These are phyloP conservation scores for Citrus inodora DNA, from an alignment of 345 rosid genomes.

Conservation along the genomic window DNA sequence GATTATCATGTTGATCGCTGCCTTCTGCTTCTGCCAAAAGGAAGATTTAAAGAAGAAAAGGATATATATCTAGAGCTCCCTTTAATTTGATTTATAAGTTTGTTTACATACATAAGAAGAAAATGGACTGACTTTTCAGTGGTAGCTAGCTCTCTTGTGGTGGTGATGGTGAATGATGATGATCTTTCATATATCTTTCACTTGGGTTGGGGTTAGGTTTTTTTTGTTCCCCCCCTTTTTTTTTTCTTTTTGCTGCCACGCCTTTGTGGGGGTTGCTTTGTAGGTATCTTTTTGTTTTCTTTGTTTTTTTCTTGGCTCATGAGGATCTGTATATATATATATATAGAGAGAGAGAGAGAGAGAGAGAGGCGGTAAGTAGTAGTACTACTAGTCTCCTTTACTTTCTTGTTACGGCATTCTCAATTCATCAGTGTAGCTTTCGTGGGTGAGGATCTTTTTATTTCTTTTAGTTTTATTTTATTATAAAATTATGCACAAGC, in stretches of 20 bases:
- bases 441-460: conserved; percentile 20
- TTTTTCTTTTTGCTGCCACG: conserved; percentile 24
- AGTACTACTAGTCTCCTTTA: conserved; percentile 57
- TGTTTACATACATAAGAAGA: background rate
- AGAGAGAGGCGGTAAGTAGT: too few relatives aligned
- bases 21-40: conserved; percentile 1
- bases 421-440: conserved; percentile 52
- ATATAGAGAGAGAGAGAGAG: too few relatives aligned
- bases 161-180: background rate
- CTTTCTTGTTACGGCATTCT: conserved; percentile 85
- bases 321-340: background rate
- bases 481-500: background rate
- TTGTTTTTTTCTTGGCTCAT: background rate
- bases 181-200: too few relatives aligned
- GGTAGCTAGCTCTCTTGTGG: conserved; percentile 8
- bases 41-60: conserved; percentile 1
- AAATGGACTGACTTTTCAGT: conserved; percentile 18
- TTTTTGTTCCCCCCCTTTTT: too few relatives aligned
- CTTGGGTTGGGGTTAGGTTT: too few relatives aligned
- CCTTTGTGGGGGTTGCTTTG: conserved; percentile 31
- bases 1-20: conserved; percentile 14
- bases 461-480: conserved; percentile 10
- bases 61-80: background rate
- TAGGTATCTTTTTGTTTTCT: conserved; percentile 15
- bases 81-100: conserved; percentile 20